Percentiles rank a stretch among this genome's conserved stretches.
phyloP scores from a whole-genome alignment of 169 alveolate species.

The Cryptosporidium tyzzeri region DNA sequence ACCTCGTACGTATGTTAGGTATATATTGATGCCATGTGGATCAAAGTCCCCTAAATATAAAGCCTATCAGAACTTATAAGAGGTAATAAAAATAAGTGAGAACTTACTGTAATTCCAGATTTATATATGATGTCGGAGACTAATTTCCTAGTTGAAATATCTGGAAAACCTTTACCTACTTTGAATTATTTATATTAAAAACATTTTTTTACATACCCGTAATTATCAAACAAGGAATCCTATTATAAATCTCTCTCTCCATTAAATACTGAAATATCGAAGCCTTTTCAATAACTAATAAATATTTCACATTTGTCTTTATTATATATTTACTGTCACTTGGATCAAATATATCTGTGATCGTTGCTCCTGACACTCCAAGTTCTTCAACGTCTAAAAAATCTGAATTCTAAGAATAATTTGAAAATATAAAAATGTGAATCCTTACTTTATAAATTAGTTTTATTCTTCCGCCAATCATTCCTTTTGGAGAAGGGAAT shows the following conservation, averaged over 20 bases:
- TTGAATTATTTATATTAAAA: background rate
- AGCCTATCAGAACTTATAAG: conserved; percentile 1
- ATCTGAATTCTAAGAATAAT: conserved; percentile 38
- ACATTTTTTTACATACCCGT: conserved; percentile 40
- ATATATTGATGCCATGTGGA: conserved; percentile 70
- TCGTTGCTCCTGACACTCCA: conserved; percentile 60
- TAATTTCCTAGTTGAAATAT: conserved; percentile 55
- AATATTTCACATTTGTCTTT: conserved; percentile 24
- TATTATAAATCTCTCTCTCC: conserved; percentile 59
- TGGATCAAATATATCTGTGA: conserved; percentile 43
- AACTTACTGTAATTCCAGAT: conserved; percentile 40
- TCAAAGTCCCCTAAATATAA: conserved; percentile 63
- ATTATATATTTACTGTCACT: background rate
- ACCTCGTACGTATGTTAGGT: conserved; percentile 64
- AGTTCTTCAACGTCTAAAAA: conserved; percentile 37
- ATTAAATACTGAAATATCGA: conserved; percentile 73
- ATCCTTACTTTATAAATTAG: conserved; percentile 25
- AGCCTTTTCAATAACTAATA: conserved; percentile 61
- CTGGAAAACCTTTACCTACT: conserved; percentile 72
- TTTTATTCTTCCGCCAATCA: conserved; percentile 58
- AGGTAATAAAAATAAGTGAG: background rate
- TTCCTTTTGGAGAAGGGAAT: conserved; percentile 75
- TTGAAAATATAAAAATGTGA: background rate
- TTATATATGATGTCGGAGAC: conserved; percentile 18
- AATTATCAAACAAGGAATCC: conserved; percentile 54